phyloP scores from a whole-genome alignment of 495 filamentous ascomycete species.

The Letharia columbiana region DNA sequence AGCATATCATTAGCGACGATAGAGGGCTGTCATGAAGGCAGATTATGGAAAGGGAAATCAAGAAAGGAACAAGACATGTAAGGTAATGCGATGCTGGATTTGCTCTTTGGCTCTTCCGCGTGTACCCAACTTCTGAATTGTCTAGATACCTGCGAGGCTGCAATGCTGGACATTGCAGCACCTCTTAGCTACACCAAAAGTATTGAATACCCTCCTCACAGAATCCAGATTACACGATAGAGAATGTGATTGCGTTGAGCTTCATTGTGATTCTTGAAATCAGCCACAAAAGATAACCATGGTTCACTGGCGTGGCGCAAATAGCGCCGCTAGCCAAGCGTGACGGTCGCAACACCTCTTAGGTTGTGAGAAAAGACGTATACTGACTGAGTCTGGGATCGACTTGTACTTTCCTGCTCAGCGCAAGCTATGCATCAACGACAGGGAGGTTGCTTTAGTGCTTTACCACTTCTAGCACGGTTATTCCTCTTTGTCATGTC shows the following conservation, averaged over 20 bases:
- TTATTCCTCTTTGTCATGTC: constrained; percentile 17
- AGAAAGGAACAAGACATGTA: not conserved
- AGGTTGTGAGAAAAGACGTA: not conserved
- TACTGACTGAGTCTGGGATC: not conserved
- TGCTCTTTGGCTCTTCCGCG: not conserved
- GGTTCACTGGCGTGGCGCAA: not conserved
- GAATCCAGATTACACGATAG: not conserved
- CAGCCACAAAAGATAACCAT: not conserved
- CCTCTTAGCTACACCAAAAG: not conserved
- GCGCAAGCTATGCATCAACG: not conserved
- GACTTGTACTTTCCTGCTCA: not conserved
- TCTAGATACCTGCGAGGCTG: not conserved
- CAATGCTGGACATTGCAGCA: not conserved
- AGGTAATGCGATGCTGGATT: not conserved
- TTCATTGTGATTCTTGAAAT: not conserved
- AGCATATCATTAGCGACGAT: not conserved
- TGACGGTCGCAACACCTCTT: not conserved
- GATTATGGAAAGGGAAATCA: not conserved
- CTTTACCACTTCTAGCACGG: not conserved
- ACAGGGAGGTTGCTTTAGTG: not conserved
- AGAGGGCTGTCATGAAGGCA: not conserved
- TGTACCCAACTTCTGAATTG: not conserved
- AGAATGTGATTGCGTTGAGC: not conserved
- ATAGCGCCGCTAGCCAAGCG: not conserved
- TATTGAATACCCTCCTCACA: not conserved